Base-by-base conservation (phyloP, 306 rosid species). In the Lathyrus aphaca region DNA sequence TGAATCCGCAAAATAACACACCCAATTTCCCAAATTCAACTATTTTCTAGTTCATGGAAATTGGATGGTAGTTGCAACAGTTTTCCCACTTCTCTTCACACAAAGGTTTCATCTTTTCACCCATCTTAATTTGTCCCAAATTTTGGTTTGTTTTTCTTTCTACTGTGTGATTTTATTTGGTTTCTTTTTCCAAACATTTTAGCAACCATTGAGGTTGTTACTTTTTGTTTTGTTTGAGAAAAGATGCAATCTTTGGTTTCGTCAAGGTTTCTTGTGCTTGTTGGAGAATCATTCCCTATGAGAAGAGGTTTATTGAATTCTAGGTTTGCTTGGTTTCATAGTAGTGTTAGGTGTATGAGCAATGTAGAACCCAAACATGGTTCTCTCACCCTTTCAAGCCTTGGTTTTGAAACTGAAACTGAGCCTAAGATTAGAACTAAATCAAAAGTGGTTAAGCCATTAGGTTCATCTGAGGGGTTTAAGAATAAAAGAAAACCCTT, bases 231-330 rank as follows among this genome's bases (percentile, higher is more conserved):
- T 13, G 61, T 27, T 25, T 64, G 3, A 46, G 8, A 32, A 81
- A 85, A 75, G 12, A 93, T 93, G 98, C 83, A 87, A 21, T 82
- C 84, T 37, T 77, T 85, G 56, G 71, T 74, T 59, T 82, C 97
- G 16, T 50, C 86, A 0, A 79, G 86, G 84, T 82, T 90, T 65
- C 84, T 86, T 62, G 23, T 83, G 32, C 83, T 88, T 57, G 90
- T 76, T 19, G 94, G 97, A 63, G 91, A 83, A 53, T 81, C 94
- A 27, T 66, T 84, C 3, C 78, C 84, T 25, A 77, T 93, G 49
- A 80, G 60, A 55, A 85, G 82, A 79, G 78, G 85, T 32, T 80
- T 89, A 16, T 65, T 70, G 13, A 66, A 79, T 73, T 74, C 82
- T 81, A 80, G 86, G 67, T 74, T 64, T 60, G 79, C 83, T 62